These are phyloP conservation scores for Lizonia empirigonia DNA, from an alignment of 2,329 filamentous ascomycete genomes.

Conservation along the genomic window DNA sequence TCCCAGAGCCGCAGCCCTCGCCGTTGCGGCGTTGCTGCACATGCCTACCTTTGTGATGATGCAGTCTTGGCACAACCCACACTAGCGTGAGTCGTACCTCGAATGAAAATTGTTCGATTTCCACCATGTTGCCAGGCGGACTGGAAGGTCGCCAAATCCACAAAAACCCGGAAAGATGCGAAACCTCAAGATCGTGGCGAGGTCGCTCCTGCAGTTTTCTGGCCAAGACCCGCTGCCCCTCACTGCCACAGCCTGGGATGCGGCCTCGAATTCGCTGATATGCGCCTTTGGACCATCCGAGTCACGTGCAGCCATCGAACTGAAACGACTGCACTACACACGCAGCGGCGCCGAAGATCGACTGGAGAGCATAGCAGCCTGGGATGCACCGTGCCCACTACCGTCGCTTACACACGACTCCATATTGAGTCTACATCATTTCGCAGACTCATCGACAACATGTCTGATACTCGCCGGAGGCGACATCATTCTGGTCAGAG, in stretches of 20 bases:
- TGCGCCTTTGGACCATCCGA: slow-evolving; percentile 82
- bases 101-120: slow-evolving; percentile 22
- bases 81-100: slow-evolving; percentile 21
- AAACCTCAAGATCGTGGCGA: slow-evolving; percentile 81
- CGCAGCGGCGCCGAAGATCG: slow-evolving; percentile 49
- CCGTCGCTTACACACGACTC: slow-evolving; percentile 77
- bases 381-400: slow-evolving; percentile 83
- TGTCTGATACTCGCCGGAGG: slow-evolving; percentile 88
- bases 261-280: slow-evolving; percentile 75
- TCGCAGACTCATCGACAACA: slow-evolving; percentile 76
- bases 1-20: slow-evolving; percentile 2
- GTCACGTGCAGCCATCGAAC: slow-evolving; percentile 72
- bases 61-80: slow-evolving; percentile 13
- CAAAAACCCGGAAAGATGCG: slow-evolving; percentile 64
- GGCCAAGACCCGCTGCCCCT: slow-evolving; percentile 62
- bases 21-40: slow-evolving; percentile 6
- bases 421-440: slow-evolving; percentile 81
- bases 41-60: slow-evolving; percentile 16
- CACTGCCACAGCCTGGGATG: slow-evolving; percentile 85
- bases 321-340: slow-evolving; percentile 61
- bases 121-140: slow-evolving; percentile 13
- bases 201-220: slow-evolving; percentile 66
- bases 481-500: slow-evolving; percentile 84
- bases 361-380: slow-evolving; percentile 70
- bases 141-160: slow-evolving; percentile 12